Evolutionary conservation across 1,284 basidiomycete species (phyloP), one percentile per base, ranked within the genome.

Genomic region (Psilocybe mexicana): DNA sequence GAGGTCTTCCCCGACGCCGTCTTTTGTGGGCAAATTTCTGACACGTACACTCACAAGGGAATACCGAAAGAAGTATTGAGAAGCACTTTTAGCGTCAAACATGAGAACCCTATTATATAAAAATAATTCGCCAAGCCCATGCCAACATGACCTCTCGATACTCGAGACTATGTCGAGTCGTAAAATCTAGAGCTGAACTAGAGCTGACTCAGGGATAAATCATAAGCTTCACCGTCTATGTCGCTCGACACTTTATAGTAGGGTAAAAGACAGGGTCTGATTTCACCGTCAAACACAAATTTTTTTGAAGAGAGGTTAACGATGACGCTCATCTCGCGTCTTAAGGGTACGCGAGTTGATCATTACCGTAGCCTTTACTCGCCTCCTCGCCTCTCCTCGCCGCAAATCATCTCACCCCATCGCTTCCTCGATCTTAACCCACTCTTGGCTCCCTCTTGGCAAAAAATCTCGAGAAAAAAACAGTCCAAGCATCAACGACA

Each of bases 111-210:
- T 33, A 48, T 18, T 38, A 38, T 23, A 49, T 46, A 57, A 52
- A 46, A 52, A 57, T 52, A 48, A 47, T 2, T n/a, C 36, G 55
- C 55, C 55, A 57, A 57, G 55, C 25, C 14, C 40, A 14, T 57
- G 54, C 54, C 54, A 56, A 50, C 24, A 49, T 53, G 23, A 30
- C 23, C n/a, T 12, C 14, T 3, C 6, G 24, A 28, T 14, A 26
- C 23, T 43, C 33, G n/a, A 53, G 24, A 44, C 40, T 40, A 40
- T 12, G 11, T 40, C 10, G 11, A 40, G 38, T 40, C 38, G 14
- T 33, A 40, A 14, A 40, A 40, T 40, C 38, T 40, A 40, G 38
- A 40, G n/a, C n/a, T 3, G 38, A 40, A 8, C 38, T 40, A 40
- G 38, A 40, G 11, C 30, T 18, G 18, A 18, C 18, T 18, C 18